phyloP scores from a whole-genome alignment of 2,329 filamentous ascomycete genomes.

The Stylonectria norvegica region DNA sequence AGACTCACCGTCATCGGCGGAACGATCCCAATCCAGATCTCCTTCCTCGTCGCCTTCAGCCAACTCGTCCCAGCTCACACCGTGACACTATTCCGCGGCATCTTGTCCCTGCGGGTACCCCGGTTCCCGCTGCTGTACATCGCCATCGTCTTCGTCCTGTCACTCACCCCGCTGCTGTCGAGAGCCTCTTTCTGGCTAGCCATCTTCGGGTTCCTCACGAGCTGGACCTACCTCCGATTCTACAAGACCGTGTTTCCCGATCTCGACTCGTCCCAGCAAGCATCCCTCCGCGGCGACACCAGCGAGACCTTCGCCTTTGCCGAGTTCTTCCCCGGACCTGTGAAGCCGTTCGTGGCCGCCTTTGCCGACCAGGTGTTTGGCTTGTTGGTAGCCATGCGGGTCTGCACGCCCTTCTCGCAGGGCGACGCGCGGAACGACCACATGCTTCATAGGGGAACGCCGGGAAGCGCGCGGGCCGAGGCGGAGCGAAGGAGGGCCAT shows the following conservation, averaged over 20 bases:
- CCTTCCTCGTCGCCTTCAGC: constrained; percentile 95
- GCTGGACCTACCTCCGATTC: constrained; percentile 96
- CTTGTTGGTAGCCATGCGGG: constrained; percentile 66
- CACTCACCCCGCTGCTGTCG: constrained; percentile 55
- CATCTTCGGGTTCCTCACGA: constrained; percentile 76
- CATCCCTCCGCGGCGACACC: constrained; percentile 77
- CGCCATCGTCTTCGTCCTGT: constrained; percentile 65
- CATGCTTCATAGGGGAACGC: constrained; percentile 52
- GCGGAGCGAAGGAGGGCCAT: constrained; percentile 85
- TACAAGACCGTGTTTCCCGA: constrained; percentile 76
- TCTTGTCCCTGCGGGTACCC: constrained; percentile 83
- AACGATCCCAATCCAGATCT: constrained; percentile 83
- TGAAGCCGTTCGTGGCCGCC: constrained; percentile 73
- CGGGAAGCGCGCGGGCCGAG: constrained; percentile 76
- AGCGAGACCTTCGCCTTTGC: constrained; percentile 96
- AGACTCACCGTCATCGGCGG: constrained; percentile 82
- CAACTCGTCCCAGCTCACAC: constrained; percentile 97
- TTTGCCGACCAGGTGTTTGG: constrained; percentile 68
- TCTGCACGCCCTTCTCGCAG: constrained; percentile 82
- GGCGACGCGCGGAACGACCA: constrained; percentile 70
- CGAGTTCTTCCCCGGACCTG: constrained; percentile 85
- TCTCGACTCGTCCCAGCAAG: constrained; percentile 58
- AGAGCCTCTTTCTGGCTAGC: constrained; percentile 77
- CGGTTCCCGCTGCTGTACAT: constrained; percentile 70
- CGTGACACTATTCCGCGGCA: constrained; percentile 84